A percentile compares a stretch with the other conserved stretches of the same genome.
phyloP scores from a whole-genome alignment of 1,139 yeast species.

The Taphrina betulina region DNA sequence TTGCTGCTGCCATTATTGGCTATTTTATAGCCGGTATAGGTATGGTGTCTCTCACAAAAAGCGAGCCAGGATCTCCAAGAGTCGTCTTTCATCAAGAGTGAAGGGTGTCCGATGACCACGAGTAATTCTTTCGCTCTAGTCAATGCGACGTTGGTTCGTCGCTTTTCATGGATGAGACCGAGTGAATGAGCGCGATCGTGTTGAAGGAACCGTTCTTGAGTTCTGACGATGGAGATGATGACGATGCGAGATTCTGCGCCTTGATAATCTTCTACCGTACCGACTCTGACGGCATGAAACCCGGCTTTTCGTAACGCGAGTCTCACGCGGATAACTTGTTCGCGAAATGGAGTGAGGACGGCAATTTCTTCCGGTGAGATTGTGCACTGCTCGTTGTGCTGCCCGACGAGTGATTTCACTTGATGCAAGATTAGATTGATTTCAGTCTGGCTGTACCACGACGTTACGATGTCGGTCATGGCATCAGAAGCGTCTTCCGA shows the following conservation, averaged over 20 bases:
- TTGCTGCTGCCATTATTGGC: not conserved
- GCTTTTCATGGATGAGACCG: slow-evolving; percentile 37
- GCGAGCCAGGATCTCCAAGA: slow-evolving; percentile 17
- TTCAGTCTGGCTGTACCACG: slow-evolving; percentile 37
- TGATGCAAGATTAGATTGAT: slow-evolving; percentile 26
- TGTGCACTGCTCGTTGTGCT: not conserved
- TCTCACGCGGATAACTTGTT: slow-evolving; percentile 37
- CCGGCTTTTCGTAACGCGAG: slow-evolving; percentile 28
- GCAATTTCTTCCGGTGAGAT: slow-evolving; percentile 37
- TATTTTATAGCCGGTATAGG: not conserved
- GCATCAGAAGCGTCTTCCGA: slow-evolving; percentile 37
- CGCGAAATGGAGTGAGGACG: slow-evolving; percentile 38
- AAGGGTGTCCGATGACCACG: slow-evolving; percentile 62
- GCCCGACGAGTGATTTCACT: slow-evolving; percentile 22
- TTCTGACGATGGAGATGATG: slow-evolving; percentile 37
- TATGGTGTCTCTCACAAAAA: slow-evolving; percentile 8
- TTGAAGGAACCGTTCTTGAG: slow-evolving; percentile 36
- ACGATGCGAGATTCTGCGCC: slow-evolving; percentile 38
- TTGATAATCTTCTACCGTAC: slow-evolving; percentile 38
- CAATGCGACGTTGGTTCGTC: slow-evolving; percentile 74
- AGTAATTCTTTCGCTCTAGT: slow-evolving; percentile 84
- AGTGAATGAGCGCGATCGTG: slow-evolving; percentile 34
- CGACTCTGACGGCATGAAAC: slow-evolving; percentile 37
- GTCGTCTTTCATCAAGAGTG: slow-evolving; percentile 7
- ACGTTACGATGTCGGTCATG: slow-evolving; percentile 21